Base-by-base conservation (phyloP, 768 basidiomycete genomes). In the Macrolepiota albuminosa region DNA sequence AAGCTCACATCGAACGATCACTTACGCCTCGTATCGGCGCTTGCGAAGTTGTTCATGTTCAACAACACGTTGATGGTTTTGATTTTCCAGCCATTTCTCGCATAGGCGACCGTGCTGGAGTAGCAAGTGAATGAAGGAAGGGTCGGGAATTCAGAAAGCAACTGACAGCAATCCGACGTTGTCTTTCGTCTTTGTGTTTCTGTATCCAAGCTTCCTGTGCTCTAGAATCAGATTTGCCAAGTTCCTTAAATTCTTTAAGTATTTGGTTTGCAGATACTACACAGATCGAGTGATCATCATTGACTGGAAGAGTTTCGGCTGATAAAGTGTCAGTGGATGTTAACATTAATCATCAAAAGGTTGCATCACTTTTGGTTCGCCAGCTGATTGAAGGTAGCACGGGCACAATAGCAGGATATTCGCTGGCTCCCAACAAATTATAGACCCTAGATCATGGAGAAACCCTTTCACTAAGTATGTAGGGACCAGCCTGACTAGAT, bases 11-110 rank as follows among this genome's bases (percentile, higher is more conserved):
- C 6, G 36, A n/a, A 40, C 29, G 1, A 50, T 29, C n/a, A 26
- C 42, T 39, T 34, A 58, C 57, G 51, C 57, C 53, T 52, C 24
- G 21, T 24, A 58, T 21, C 57, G 50, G 21, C 42, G 42, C 5
- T 46, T 8, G 33, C 57, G 51, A 24, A 37, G 37, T n/a, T n/a
- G 8, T 10, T 46, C 24, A n/a, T 53, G 34, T 13, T 46, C 14
- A 7, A 24, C 29, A 24, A 42, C 37, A 43, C 50, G 49, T 2
- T 34, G 4, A 3, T 53, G 2, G 14, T 14, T 9, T 52, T 37
- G 39, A 3, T 9, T 10, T 18, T 5, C 9, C 14, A 52, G 31
- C 57, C 57, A 58, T 10, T 16, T 1, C 2, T 37, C 51, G 24
- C 40, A 45, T 2, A 33, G 11, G 21, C 21, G 40, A 34, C 57